These are phyloP conservation scores for Aureobasidium musti DNA, from an alignment of 2,329 filamentous ascomycete species.

Conservation along the genomic window DNA sequence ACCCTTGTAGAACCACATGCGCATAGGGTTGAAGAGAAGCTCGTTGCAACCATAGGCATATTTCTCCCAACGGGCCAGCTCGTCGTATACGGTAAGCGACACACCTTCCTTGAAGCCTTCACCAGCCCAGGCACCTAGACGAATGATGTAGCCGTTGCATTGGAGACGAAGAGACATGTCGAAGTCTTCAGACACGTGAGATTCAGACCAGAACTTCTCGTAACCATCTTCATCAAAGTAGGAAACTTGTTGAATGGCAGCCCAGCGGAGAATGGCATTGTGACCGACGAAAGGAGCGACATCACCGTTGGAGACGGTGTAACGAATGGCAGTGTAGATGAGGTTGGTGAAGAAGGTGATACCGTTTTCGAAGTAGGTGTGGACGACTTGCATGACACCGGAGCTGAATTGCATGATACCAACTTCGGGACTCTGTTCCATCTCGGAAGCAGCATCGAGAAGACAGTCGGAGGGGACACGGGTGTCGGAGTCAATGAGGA, in stretches of 20 bases:
- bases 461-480: slow-evolving; percentile 68
- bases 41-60: slow-evolving; percentile 73
- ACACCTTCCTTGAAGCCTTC: slow-evolving; percentile 74
- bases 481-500: slow-evolving; percentile 70
- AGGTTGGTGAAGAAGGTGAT: slow-evolving; percentile 80
- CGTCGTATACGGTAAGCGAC: slow-evolving; percentile 71
- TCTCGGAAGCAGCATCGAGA: slow-evolving; percentile 68
- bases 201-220: slow-evolving; percentile 73
- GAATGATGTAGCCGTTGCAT: slow-evolving; percentile 66
- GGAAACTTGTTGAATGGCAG: slow-evolving; percentile 60
- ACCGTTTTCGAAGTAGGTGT: slow-evolving; percentile 72
- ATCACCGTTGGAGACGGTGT: slow-evolving; percentile 69
- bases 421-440: slow-evolving; percentile 69
- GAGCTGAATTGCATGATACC: slow-evolving; percentile 72
- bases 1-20: slow-evolving; percentile 61
- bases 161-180: slow-evolving; percentile 68
- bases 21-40: slow-evolving; percentile 67
- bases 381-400: slow-evolving; percentile 74
- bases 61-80: slow-evolving; percentile 72
- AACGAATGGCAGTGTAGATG: slow-evolving; percentile 72
- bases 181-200: slow-evolving; percentile 75
- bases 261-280: slow-evolving; percentile 74
- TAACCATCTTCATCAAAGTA: slow-evolving; percentile 60
- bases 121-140: slow-evolving; percentile 67
- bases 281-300: slow-evolving; percentile 76